phyloP scores from a whole-genome alignment of 108 stramenopile genomes.

The Pelagomonas calceolata region DNA sequence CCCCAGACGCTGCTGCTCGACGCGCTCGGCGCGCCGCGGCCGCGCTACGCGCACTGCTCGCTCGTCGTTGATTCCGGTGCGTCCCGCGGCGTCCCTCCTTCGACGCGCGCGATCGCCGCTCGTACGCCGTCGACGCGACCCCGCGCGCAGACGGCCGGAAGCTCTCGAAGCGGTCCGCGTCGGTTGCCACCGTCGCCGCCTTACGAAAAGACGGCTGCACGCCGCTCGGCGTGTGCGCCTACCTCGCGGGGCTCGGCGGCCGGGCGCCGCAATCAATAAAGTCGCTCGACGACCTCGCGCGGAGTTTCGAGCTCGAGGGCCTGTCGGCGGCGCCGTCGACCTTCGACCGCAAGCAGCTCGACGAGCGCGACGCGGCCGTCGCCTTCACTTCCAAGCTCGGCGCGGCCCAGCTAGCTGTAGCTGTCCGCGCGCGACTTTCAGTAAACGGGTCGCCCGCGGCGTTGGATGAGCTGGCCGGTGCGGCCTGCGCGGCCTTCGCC shows the following conservation, averaged over 20 bases:
- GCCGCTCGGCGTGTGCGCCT: neutral
- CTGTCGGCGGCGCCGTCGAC: neutral
- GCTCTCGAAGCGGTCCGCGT: neutral
- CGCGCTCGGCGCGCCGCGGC: neutral
- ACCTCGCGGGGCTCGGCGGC: neutral
- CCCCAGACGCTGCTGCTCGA: conserved; percentile 55
- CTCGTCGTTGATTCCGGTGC: neutral
- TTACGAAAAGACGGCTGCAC: neutral
- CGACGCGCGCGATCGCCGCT: too few species aligned
- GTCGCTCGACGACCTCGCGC: neutral
- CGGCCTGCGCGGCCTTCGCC: too few species aligned
- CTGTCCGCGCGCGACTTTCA: too few species aligned
- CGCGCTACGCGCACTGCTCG: neutral
- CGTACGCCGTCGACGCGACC: too few species aligned
- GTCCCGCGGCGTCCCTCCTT: too few species aligned
- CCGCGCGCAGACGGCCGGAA: neutral
- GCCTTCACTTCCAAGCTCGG: too few species aligned
- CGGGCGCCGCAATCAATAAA: neutral
- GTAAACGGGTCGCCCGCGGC: too few species aligned
- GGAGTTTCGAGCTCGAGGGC: neutral
- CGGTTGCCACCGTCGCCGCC: too few species aligned
- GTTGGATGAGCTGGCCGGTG: too few species aligned
- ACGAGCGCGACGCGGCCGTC: too few species aligned
- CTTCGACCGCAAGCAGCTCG: neutral
- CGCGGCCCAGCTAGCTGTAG: too few species aligned